Conservation (phyloP, 306 rosid genomes). For the Casuarina cunninghamiana region DNA sequence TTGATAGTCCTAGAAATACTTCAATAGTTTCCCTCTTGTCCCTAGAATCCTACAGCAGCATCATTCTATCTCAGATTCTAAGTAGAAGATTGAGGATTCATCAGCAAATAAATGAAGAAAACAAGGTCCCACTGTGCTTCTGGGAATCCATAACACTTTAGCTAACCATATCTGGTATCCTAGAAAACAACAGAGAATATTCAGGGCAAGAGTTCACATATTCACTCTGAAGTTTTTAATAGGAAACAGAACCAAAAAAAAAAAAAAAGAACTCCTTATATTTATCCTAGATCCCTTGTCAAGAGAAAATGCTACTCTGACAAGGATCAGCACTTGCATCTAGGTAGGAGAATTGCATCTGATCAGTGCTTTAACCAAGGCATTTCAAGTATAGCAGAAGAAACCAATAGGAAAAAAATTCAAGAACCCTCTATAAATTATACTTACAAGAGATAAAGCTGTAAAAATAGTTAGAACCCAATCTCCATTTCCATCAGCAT, state of each 20-base stretch:
- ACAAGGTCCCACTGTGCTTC: background rate
- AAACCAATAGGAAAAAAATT: background rate
- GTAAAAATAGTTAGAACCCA: slow-evolving; percentile 90
- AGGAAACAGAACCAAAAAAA: background rate
- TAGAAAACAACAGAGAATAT: background rate
- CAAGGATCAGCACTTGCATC: background rate
- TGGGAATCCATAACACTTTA: background rate
- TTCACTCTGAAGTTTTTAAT: background rate
- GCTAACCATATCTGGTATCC: background rate
- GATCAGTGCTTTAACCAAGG: background rate
- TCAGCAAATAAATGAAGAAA: background rate
- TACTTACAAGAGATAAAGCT: slow-evolving; percentile 85
- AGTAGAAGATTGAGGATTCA: background rate
- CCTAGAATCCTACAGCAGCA: too few species aligned
- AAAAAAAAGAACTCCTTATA: background rate
- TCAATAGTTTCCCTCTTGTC: background rate
- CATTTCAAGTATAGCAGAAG: background rate
- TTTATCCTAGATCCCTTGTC: background rate
- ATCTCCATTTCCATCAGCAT: slow-evolving; percentile 98
- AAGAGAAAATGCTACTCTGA: slow-evolving; percentile 8
- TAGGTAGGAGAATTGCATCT: background rate
- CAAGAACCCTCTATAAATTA: slow-evolving; percentile 3
- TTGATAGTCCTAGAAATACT: too few species aligned
- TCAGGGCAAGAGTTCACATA: background rate
- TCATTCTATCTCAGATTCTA: too few species aligned